These are phyloP conservation scores for Tetracladium setigerum DNA, from an alignment of 495 filamentous ascomycete genomes.

Conservation along the genomic window DNA sequence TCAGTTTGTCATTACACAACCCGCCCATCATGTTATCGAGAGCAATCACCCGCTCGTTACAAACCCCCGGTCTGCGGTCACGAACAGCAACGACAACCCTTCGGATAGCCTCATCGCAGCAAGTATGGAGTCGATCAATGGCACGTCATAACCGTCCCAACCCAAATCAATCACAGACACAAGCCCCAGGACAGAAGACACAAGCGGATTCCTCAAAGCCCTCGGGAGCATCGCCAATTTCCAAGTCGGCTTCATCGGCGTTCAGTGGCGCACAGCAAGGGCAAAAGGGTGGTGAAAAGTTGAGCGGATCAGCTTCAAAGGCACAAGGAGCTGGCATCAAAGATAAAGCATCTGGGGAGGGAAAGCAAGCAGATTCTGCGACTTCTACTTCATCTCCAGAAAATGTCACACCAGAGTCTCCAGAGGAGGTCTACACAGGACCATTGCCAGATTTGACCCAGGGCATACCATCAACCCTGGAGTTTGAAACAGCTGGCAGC, in stretches of 20 bases:
- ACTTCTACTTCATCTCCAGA: slow-evolving; percentile 31
- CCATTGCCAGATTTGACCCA: slow-evolving; percentile 82
- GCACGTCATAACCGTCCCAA: slow-evolving; percentile 15
- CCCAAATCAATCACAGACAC: no score
- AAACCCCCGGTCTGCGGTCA: slow-evolving; percentile 9
- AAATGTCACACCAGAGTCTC: slow-evolving; percentile 29
- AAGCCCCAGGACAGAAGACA: slow-evolving; percentile 39
- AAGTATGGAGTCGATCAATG: slow-evolving; percentile 19
- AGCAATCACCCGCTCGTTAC: slow-evolving; percentile 13
- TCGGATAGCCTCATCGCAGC: slow-evolving; percentile 13
- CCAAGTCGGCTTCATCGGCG: no score
- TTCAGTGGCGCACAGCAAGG: no score
- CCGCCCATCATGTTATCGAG: slow-evolving; percentile 16
- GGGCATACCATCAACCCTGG: slow-evolving; percentile 84
- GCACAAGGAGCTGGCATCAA: slow-evolving; percentile 30
- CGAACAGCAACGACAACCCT: slow-evolving; percentile 8
- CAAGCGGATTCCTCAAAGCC: slow-evolving; percentile 19
- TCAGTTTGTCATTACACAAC: slow-evolving; percentile 1
- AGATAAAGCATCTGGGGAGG: neutral
- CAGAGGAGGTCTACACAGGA: slow-evolving; percentile 33
- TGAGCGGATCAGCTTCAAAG: neutral
- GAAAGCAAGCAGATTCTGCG: slow-evolving; percentile 38
- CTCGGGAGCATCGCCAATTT: no score
- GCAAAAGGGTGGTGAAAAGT: no score
- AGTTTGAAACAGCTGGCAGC: slow-evolving; percentile 53